Evolutionary conservation across 2,329 filamentous ascomycete species (phyloP).

Genomic region (Calonectria hawksworthii): DNA sequence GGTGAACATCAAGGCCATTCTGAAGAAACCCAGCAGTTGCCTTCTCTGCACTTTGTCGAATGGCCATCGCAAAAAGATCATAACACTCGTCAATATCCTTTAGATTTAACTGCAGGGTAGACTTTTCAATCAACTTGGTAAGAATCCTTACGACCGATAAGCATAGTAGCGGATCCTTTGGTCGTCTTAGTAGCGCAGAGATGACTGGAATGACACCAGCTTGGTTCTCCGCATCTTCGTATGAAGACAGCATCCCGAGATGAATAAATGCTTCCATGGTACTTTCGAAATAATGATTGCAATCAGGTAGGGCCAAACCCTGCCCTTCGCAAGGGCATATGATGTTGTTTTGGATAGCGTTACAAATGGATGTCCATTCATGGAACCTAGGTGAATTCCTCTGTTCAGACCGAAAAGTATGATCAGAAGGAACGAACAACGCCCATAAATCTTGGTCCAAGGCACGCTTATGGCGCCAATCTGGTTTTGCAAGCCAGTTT

Average conservation of each 20-base stretch:
- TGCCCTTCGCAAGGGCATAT: neutral
- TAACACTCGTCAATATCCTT: neutral
- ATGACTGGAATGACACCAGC: neutral
- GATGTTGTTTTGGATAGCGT: neutral
- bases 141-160: too few species aligned
- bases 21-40: neutral
- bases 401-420: neutral
- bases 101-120: neutral
- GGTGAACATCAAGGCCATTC: neutral
- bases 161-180: neutral
- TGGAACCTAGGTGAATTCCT: neutral
- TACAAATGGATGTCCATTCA: neutral
- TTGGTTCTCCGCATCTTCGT: neutral
- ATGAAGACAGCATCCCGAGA: neutral
- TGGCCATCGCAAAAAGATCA: neutral
- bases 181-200: neutral
- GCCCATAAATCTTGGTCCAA: too few species aligned
- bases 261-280: neutral
- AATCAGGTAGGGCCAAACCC: neutral
- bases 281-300: neutral
- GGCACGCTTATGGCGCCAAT: neutral
- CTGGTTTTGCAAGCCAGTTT: neutral
- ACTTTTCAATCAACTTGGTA: neutral
- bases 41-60: neutral
- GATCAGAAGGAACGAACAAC: neutral